Percentiles rank a stretch among this genome's conserved stretches.
Conservation (phyloP, 805 yeast species). For the Allodekkera sacchari region DNA sequence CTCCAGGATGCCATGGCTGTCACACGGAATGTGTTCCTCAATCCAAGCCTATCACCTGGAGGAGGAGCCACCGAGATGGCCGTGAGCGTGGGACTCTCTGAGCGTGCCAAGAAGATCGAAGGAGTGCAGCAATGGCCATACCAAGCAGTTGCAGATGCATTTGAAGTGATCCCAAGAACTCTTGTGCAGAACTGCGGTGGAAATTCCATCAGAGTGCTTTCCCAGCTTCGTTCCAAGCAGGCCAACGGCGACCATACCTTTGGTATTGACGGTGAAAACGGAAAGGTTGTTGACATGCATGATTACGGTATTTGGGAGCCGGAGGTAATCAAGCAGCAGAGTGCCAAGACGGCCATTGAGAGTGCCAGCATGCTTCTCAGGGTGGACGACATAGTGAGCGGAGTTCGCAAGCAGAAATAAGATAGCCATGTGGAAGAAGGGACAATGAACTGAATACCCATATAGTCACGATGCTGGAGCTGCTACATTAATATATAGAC, state of each 20-base stretch:
- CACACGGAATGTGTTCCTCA: slow-evolving; percentile 87
- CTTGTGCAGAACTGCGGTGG: slow-evolving; percentile 97
- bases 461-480: no score
- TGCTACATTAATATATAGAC: no score
- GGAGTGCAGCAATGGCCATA: slow-evolving; percentile 99
- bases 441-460: background rate
- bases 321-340: slow-evolving; percentile 93
- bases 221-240: slow-evolving; percentile 92
- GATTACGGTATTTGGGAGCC: slow-evolving; percentile 99
- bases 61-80: slow-evolving; percentile 99
- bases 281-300: slow-evolving; percentile 92
- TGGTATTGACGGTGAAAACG: slow-evolving; percentile 93
- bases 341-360: slow-evolving; percentile 96
- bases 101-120: slow-evolving; percentile 84
- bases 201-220: slow-evolving; percentile 80
- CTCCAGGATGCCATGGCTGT: slow-evolving; percentile 98
- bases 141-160: slow-evolving; percentile 97
- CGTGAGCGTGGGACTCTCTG: slow-evolving; percentile 77
- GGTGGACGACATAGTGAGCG: slow-evolving; percentile 96
- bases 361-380: slow-evolving; percentile 90
- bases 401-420: slow-evolving; percentile 48
- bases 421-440: background rate
- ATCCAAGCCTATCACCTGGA: slow-evolving; percentile 94
- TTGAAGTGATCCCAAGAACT: slow-evolving; percentile 97
- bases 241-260: slow-evolving; percentile 79